Evolutionary conservation across 2,329 filamentous ascomycete genomes (phyloP), one percentile per base, ranked within the genome.

Genomic region (Kalmusia sp.): DNA sequence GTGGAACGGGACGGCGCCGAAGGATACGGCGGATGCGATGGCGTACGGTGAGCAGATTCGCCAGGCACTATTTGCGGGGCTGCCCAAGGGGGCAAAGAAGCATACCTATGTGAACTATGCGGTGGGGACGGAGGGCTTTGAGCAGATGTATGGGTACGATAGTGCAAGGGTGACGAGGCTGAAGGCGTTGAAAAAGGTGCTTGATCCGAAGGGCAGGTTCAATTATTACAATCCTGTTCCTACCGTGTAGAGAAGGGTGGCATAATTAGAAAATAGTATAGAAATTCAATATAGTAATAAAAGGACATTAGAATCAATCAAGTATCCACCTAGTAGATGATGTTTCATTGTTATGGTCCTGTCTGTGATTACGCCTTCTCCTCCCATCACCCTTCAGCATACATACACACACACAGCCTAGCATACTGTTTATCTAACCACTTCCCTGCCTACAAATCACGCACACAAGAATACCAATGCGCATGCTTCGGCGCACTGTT

Each of bases 61-160:
- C 8, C 33, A 63, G 21, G 60, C 59, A 12, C 40, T 58, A 6
- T 60, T 58, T 22, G 43, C n/a, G 4, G 58, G 59, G 12, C 15
- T 60, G 1, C 51, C 53, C 11, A 48, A 49, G 2, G 52, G 30
- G 12, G 54, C 52, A 1, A n/a, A 43, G 22, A 59, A 64, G 39
- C 59, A 66, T 37, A 56, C 61, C 4, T 74, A 74, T 49, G 60
- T 72, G 5, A 74, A 74, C 39, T 75, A 74, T 50, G 71, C 70
- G 3, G 58, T 61, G 40, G 70, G 70, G 7, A 61, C 63, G 9
- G 71, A 74, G 55, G 17, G 33, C 1, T 50, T 59, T 38, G 28
- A 64, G 24, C 57, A 65, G 17, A 31, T 72, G 43, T 76, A 74
- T 59, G 73, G 71, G 11, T 60, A 65, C 40, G 64, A 71, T 25